Conservation (phyloP, 2,329 filamentous ascomycete species). For the Clarireedia homoeocarpa region DNA sequence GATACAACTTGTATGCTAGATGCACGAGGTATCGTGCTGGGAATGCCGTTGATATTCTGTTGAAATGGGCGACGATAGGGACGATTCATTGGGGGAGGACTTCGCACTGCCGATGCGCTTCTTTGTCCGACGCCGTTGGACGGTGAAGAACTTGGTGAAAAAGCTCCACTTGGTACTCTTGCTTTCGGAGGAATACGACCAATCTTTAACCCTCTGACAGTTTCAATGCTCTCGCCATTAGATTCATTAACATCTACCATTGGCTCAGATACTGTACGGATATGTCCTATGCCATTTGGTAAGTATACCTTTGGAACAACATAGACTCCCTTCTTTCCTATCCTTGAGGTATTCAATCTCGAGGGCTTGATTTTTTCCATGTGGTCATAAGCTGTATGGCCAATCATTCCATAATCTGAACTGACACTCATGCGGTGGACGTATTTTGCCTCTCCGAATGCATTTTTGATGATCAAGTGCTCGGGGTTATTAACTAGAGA, state of each 20-base stretch:
- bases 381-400: not conserved
- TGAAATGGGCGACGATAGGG: conserved; percentile 6
- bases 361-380: not conserved
- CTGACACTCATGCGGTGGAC: not conserved
- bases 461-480: not conserved
- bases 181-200: too few species aligned
- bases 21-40: not conserved
- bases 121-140: not conserved
- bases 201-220: too few species aligned
- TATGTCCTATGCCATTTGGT: not conserved
- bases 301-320: not conserved
- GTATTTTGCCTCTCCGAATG: not conserved
- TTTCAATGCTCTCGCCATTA: too few species aligned
- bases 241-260: too few species aligned
- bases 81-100: not conserved
- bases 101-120: not conserved
- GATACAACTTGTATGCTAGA: not conserved
- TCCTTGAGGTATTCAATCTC: not conserved
- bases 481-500: not conserved
- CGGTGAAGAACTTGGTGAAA: not conserved
- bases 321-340: not conserved
- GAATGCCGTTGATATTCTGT: not conserved
- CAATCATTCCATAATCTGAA: not conserved
- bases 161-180: too few species aligned
- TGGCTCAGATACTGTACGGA: too few species aligned